Conservation (phyloP, 2,329 filamentous ascomycete species). For the Colletotrichum tamarilloi region DNA sequence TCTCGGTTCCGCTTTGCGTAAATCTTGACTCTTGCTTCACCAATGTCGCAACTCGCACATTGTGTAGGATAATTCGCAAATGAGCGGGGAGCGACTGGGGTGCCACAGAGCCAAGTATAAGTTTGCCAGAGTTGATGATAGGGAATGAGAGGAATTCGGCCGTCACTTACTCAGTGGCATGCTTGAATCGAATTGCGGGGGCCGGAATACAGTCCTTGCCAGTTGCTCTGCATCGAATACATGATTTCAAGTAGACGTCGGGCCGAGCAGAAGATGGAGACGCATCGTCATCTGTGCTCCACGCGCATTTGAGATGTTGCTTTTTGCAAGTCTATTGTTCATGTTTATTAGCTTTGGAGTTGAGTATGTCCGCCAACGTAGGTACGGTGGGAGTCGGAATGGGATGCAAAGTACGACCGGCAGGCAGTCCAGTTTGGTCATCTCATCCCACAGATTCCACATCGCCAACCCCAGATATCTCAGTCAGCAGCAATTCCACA, state of each 20-base stretch:
- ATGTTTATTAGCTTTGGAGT: not conserved
- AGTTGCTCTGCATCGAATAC: constrained; percentile 26
- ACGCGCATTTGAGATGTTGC: constrained; percentile 27
- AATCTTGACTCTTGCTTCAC: not conserved
- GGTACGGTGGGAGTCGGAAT: not conserved
- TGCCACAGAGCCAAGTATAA: not conserved
- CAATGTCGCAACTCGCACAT: not conserved
- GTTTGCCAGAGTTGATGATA: not conserved
- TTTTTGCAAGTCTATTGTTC: constrained; percentile 14
- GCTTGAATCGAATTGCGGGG: constrained; percentile 19
- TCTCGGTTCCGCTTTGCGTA: not conserved
- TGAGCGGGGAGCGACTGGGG: not conserved
- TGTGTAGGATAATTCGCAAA: not conserved
- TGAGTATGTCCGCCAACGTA: not conserved
- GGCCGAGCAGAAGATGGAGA: constrained; percentile 12
- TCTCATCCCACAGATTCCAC: not conserved
- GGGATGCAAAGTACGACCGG: not conserved
- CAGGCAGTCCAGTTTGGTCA: not conserved
- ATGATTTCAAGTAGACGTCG: not conserved
- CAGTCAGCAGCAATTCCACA: not conserved
- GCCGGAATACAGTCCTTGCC: constrained; percentile 14
- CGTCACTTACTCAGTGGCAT: constrained; percentile 15
- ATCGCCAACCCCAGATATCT: constrained; percentile 1
- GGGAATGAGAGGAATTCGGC: not conserved
- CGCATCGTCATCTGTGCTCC: constrained; percentile 20